A percentile compares a stretch with the other conserved stretches of the same genome.
phyloP scores from a whole-genome alignment of 495 filamentous ascomycete genomes.

The Penicillium argentinense region DNA sequence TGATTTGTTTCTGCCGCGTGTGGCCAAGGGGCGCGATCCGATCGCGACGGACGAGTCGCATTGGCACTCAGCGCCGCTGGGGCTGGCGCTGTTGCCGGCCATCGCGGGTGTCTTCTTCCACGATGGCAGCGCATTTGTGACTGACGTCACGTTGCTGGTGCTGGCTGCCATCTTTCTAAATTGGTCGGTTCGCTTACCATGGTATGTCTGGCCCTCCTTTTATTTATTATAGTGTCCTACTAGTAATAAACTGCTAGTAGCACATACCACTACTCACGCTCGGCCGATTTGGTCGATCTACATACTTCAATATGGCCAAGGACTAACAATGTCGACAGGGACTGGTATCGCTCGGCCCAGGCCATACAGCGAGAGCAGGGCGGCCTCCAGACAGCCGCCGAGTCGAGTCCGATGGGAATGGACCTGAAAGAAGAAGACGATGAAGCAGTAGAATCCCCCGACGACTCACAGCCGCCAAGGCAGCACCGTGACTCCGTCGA shows the following conservation, averaged over 20 bases:
- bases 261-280: no score
- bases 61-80: conserved; percentile 78
- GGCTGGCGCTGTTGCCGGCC: conserved; percentile 80
- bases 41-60: conserved; percentile 51
- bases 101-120: conserved; percentile 80
- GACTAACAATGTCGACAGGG: conserved; percentile 49
- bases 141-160: conserved; percentile 77
- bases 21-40: conserved; percentile 20
- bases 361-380: conserved; percentile 50
- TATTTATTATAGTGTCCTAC: background rate
- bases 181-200: conserved; percentile 89
- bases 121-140: conserved; percentile 78
- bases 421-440: conserved; percentile 38
- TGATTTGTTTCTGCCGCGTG: conserved; percentile 67
- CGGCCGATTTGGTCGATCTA: no score
- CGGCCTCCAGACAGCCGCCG: conserved; percentile 45
- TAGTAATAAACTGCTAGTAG: no score
- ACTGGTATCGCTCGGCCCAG: conserved; percentile 88
- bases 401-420: conserved; percentile 28
- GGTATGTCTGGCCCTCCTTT: conserved; percentile 48
- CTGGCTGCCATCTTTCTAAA: conserved; percentile 85
- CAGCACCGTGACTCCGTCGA: conserved; percentile 8
- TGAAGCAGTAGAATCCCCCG: conserved; percentile 6
- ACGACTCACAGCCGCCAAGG: background rate
- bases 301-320: background rate